These are phyloP conservation scores for Cryptococcus sp. DNA, from an alignment of 1,284 basidiomycete genomes.

Conservation along the genomic window DNA sequence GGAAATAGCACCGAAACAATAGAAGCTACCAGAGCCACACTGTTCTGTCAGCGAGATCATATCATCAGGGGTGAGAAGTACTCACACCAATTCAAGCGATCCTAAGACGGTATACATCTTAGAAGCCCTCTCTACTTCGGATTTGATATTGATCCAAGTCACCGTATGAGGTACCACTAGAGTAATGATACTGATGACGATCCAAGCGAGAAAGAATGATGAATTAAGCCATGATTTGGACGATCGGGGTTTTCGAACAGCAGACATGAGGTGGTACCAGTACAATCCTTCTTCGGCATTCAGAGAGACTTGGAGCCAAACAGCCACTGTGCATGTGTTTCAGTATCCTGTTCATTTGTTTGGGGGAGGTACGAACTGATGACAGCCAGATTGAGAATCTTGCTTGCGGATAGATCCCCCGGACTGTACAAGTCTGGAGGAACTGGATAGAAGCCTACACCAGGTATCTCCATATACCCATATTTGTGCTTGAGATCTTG, in stretches of 20 bases:
- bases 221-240: slow-evolving; percentile 25
- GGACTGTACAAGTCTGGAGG: slow-evolving; percentile 15
- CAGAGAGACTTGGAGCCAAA: slow-evolving; percentile 24
- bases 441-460: slow-evolving; percentile 16
- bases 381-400: slow-evolving; percentile 19
- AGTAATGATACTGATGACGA: slow-evolving; percentile 15
- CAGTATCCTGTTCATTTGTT: no score
- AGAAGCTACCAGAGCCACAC: slow-evolving; percentile 19
- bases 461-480: slow-evolving; percentile 19
- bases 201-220: slow-evolving; percentile 29
- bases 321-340: slow-evolving; percentile 18
- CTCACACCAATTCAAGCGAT: not conserved
- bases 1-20: slow-evolving; percentile 27
- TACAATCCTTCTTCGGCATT: slow-evolving; percentile 33
- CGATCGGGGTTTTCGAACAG: slow-evolving; percentile 20
- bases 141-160: not conserved
- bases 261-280: slow-evolving; percentile 34
- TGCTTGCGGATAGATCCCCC: slow-evolving; percentile 11
- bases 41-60: slow-evolving; percentile 6
- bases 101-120: not conserved
- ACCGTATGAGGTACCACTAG: slow-evolving; percentile 2
- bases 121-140: not conserved
- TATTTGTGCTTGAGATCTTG: slow-evolving; percentile 17
- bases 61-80: no score
- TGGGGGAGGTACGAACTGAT: slow-evolving; percentile 20